Evolutionary conservation across 345 rosid species (phyloP).

Genomic region (Salix caprea): DNA sequence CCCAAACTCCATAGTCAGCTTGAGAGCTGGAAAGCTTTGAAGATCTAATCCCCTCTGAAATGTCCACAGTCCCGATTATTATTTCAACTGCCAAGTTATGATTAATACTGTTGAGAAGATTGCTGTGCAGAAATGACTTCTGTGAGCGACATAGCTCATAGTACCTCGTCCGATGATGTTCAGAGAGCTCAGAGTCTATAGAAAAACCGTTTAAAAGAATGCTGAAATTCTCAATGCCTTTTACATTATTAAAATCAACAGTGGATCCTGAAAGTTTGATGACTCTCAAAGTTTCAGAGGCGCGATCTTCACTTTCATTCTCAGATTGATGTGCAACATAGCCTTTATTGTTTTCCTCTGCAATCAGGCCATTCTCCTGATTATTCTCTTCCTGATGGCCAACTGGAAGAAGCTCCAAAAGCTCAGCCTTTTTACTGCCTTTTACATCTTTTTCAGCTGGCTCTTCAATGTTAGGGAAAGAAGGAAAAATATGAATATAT

Average conservation of each 20-base stretch:
- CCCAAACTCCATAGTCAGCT: slow-evolving; percentile 40
- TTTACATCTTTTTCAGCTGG: background rate
- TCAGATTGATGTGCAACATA: slow-evolving; percentile 1
- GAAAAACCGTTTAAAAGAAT: slow-evolving; percentile 24
- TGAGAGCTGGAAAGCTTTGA: slow-evolving; percentile 27
- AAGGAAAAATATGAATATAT: background rate
- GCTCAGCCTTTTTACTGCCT: slow-evolving; percentile 5
- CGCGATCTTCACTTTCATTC: slow-evolving; percentile 4
- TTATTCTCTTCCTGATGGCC: slow-evolving; percentile 12
- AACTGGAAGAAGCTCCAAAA: slow-evolving; percentile 2
- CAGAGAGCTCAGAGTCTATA: slow-evolving; percentile 35
- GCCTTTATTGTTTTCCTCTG: slow-evolving; percentile 2
- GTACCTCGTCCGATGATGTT: slow-evolving; percentile 31
- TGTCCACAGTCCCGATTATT: slow-evolving; percentile 40
- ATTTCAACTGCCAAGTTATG: slow-evolving; percentile 44
- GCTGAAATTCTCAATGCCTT: slow-evolving; percentile 28
- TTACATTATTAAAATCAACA: slow-evolving; percentile 20
- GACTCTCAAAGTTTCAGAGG: slow-evolving; percentile 9
- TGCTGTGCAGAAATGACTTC: slow-evolving; percentile 34
- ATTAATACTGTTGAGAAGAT: slow-evolving; percentile 40
- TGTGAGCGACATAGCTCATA: slow-evolving; percentile 43
- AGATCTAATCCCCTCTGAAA: slow-evolving; percentile 41
- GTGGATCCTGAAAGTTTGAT: slow-evolving; percentile 14
- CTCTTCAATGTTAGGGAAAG: background rate
- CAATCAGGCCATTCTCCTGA: slow-evolving; percentile 16